Conservation (phyloP, 2,329 filamentous ascomycete genomes). For the Fusarium newnesense region DNA sequence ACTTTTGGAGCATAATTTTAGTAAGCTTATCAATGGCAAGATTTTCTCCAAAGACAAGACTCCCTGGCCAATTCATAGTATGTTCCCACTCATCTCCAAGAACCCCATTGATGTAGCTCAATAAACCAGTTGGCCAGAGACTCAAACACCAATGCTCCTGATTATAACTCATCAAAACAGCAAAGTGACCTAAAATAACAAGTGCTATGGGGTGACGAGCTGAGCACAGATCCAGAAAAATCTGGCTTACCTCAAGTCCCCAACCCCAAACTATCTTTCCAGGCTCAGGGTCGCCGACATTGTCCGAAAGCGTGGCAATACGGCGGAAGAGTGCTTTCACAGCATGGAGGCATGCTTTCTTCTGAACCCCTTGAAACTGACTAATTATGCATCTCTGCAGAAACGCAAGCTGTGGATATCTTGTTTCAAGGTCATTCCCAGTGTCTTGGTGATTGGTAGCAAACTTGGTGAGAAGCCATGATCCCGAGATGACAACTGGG, state of each 20-base stretch:
- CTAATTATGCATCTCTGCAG: not conserved
- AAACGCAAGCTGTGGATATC: not conserved
- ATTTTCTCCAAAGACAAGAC: accelerated
- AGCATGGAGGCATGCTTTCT: not conserved
- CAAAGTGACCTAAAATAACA: not conserved
- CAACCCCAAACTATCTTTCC: not conserved
- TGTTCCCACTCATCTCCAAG: not conserved
- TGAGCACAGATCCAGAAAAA: not conserved
- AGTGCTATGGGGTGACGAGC: accelerated
- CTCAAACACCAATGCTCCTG: not conserved
- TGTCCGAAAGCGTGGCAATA: not conserved
- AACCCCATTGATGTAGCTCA: not conserved
- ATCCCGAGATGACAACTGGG: accelerated
- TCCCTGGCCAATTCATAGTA: not conserved
- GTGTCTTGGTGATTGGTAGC: not conserved
- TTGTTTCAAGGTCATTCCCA: not conserved
- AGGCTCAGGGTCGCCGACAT: not conserved
- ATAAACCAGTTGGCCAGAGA: not conserved
- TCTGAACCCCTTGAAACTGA: accelerated
- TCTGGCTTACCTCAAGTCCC: not conserved
- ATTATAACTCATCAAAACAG: not conserved
- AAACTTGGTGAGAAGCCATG: not conserved
- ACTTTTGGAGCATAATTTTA: no score
- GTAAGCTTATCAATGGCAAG: accelerated
- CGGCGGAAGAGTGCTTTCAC: not conserved